Base-by-base conservation (phyloP, 495 filamentous ascomycete genomes). In the Entonaema liquescens region DNA sequence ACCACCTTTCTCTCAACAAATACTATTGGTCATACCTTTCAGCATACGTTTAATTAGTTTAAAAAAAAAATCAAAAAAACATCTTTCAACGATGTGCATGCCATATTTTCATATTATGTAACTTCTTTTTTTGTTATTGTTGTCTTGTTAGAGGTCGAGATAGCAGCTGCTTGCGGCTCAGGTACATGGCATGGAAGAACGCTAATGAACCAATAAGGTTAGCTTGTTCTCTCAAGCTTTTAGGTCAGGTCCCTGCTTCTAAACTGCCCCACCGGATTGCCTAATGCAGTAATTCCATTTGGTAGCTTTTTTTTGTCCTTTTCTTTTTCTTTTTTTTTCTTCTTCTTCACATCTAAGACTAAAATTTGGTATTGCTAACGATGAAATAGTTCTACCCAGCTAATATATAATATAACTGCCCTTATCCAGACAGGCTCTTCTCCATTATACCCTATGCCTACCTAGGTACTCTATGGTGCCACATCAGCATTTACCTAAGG, bases 131-230 rank as follows among this genome's bases (percentile, higher is more conserved):
- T 67, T 15, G 50, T 62, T 57, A 31, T 52, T 19, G 11, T 53
- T 9, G 50, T 42, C 17, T 47, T 62, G 40, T 42, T 44, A 50
- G 56, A 65, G 49, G 61, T 60, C 25, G 49, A 38, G 50, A 55
- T 49, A 60, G 55, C 13, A 38, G 40, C 59, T 70, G 67, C 44
- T 70, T 70, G 67, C 60, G 67, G 67, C 49, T 55, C 56, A 60
- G 67, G 61, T 65, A 70, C 60, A 40, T 50, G 33, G 42, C 53
- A 60, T 33, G n/a, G 55, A 60, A 23, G 44, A 25, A 54, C 60
- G 65, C 38, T 26, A 44, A 13, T 33, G 31, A 13, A 53, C 65
- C 65, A 68, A 68, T 62, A 15, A 68, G 38, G 65, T 58, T 68
- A 68, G 59, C 6, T 17, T 29, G 38, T 31, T 42, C 29, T 21